Percentiles rank a stretch among this genome's conserved stretches.
Conservation (phyloP, 495 filamentous ascomycete genomes). For the Tuber magnatum region DNA sequence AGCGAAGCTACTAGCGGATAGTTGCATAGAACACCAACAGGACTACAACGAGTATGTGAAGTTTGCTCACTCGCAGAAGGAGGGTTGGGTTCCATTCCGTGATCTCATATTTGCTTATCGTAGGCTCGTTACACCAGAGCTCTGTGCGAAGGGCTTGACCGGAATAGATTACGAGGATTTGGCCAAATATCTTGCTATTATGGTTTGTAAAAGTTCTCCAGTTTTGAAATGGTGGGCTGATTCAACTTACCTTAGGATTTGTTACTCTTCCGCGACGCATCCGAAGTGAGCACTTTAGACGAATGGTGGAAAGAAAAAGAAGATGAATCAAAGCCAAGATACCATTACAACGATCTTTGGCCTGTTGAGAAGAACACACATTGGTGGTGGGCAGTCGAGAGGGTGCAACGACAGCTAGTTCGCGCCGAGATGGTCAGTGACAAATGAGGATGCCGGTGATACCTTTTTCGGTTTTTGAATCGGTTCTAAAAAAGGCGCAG, state of each 20-base stretch:
- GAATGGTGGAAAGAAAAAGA: conserved; percentile 19
- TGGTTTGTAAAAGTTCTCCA: conserved; percentile 8
- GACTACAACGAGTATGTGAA: conserved; percentile 10
- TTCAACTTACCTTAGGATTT: conserved; percentile 22
- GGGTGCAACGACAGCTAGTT: conserved; percentile 18
- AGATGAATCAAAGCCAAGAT: neutral
- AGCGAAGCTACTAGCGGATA: conserved; percentile 9
- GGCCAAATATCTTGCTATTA: conserved; percentile 22
- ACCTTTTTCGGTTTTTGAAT: neutral
- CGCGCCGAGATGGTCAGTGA: conserved; percentile 24
- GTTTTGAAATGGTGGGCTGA: neutral
- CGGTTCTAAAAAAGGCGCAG: conserved; percentile 10
- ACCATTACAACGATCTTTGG: neutral
- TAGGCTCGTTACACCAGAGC: conserved; percentile 19
- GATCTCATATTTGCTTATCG: conserved; percentile 20
- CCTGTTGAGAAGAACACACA: neutral
- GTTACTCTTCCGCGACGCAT: conserved; percentile 31
- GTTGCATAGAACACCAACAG: conserved; percentile 17
- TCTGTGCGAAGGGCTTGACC: conserved; percentile 15
- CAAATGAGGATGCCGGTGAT: neutral
- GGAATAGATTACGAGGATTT: conserved; percentile 21
- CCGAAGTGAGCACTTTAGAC: conserved; percentile 26
- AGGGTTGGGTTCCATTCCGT: conserved; percentile 20
- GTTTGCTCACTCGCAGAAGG: conserved; percentile 21
- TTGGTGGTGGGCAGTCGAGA: conserved; percentile 20